Base-by-base conservation (phyloP, 805 yeast genomes). In the Ogataea kodamae region DNA sequence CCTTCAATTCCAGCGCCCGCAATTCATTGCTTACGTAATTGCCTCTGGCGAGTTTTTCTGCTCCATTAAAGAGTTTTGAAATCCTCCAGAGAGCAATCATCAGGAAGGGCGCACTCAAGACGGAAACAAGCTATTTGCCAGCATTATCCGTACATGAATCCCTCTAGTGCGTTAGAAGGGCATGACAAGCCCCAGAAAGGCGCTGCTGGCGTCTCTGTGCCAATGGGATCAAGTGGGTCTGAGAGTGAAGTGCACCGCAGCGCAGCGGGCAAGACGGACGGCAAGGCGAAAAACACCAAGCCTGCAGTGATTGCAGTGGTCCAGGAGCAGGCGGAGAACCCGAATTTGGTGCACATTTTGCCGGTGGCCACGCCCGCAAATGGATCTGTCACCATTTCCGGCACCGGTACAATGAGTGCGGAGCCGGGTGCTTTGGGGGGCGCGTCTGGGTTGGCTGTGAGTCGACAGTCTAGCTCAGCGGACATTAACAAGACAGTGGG, bases 291-390 rank as follows among this genome's bases (percentile, higher is more conserved):
- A 18, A 39, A 32, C 20, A 13, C 30, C 22, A 40, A 41, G 19
- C 33, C 52, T 4, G 45, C 59, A 3, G 25, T 51, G 33, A 47
- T 54, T 12, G 45, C 52, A 5, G 60, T 50, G 9, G 56, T 54
- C 7, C 53, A 54, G 26, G 59, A 53, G 23, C 57, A 49, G 31
- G 51, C 51, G 3, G 34, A 32, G n/a, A 47, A 43, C 24, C 37
- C 39, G 3, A 49, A 41, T 16, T 28, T 45, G 5, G 35, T 49
- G 6, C 59, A 53, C 30, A 39, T 54, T 5, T 22, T 46, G 23
- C 55, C 55, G 0, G 24, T 40, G 9, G 21, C 24, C 19, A 27
- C 33, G 2, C 13, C 20, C 5, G 28, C 20, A 4, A 13, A 30
- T n/a, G 35, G 31, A n/a, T 5, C 28, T 16, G 15, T 12, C 9